Evolutionary conservation across 2,329 filamentous ascomycete species (phyloP).

Genomic region (Fusarium sp.): DNA sequence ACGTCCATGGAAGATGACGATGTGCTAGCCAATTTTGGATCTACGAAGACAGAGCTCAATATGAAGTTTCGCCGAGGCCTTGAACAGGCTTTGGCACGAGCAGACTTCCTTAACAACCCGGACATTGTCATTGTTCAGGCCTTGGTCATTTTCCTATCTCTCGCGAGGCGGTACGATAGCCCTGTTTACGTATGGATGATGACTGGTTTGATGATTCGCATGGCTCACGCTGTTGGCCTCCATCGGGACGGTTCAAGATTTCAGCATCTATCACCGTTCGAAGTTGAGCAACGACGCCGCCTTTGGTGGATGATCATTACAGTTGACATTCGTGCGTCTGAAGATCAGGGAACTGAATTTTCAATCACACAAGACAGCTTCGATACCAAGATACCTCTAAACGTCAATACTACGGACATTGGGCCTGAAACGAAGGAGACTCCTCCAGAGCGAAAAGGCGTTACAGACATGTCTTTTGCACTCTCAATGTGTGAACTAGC

Average conservation of each 20-base stretch:
- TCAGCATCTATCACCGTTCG: slow-evolving; percentile 62
- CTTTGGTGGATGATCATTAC: slow-evolving; percentile 69
- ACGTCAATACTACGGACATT: slow-evolving; percentile 65
- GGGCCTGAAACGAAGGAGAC: slow-evolving; percentile 55
- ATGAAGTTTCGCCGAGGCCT: slow-evolving; percentile 61
- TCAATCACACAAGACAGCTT: slow-evolving; percentile 55
- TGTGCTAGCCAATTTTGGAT: slow-evolving; percentile 58
- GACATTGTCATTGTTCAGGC: slow-evolving; percentile 69
- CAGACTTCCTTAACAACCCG: slow-evolving; percentile 66
- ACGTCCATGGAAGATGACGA: slow-evolving; percentile 66
- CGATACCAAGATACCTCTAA: slow-evolving; percentile 63
- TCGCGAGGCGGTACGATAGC: slow-evolving; percentile 60
- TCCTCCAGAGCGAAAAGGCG: slow-evolving; percentile 57
- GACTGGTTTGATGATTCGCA: slow-evolving; percentile 66
- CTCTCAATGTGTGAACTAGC: slow-evolving; percentile 50
- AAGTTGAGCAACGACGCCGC: slow-evolving; percentile 68
- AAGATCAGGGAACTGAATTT: slow-evolving; percentile 64
- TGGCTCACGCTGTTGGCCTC: slow-evolving; percentile 62
- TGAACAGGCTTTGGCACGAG: slow-evolving; percentile 68
- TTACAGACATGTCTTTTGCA: slow-evolving; percentile 61
- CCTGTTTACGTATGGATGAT: slow-evolving; percentile 68
- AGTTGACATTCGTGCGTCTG: slow-evolving; percentile 66
- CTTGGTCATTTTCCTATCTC: slow-evolving; percentile 64
- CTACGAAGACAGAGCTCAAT: slow-evolving; percentile 54
- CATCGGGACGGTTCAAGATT: slow-evolving; percentile 65